phyloP scores from a whole-genome alignment of 1,139 yeast species.

The Lodderomyces margitis region DNA sequence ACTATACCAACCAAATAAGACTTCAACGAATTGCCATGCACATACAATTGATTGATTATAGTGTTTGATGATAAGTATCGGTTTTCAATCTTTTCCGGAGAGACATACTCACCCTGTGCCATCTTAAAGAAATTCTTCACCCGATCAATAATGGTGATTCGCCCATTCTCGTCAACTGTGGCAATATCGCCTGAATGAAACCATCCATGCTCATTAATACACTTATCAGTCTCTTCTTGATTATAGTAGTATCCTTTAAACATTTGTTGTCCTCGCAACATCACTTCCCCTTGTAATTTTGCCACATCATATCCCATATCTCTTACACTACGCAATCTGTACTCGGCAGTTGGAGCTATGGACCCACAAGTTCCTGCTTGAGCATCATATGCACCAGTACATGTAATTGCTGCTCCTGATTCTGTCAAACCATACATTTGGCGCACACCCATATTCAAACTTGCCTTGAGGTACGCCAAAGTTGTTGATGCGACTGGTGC shows the following conservation, averaged over 20 bases:
- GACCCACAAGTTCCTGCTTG: slow-evolving; percentile 38
- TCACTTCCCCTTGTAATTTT: slow-evolving; percentile 29
- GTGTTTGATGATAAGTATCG: slow-evolving; percentile 30
- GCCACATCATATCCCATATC: slow-evolving; percentile 28
- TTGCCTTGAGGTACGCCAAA: slow-evolving; percentile 31
- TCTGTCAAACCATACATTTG: slow-evolving; percentile 43
- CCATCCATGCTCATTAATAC: slow-evolving; percentile 29
- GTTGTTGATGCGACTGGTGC: slow-evolving; percentile 38
- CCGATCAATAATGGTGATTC: slow-evolving; percentile 34
- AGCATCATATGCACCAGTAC: slow-evolving; percentile 28
- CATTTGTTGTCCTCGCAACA: slow-evolving; percentile 33
- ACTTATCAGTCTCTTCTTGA: slow-evolving; percentile 23
- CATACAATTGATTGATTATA: slow-evolving; percentile 27
- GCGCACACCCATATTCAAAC: slow-evolving; percentile 31
- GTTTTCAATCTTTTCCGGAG: slow-evolving; percentile 38
- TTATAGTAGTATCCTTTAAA: slow-evolving; percentile 30
- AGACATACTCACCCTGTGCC: slow-evolving; percentile 38
- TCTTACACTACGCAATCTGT: slow-evolving; percentile 24
- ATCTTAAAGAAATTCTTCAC: slow-evolving; percentile 42
- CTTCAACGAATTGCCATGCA: slow-evolving; percentile 57
- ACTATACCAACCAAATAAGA: slow-evolving; percentile 57
- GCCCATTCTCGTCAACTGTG: slow-evolving; percentile 21
- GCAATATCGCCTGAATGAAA: slow-evolving; percentile 41
- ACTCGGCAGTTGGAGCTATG: slow-evolving; percentile 26
- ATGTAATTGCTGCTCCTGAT: slow-evolving; percentile 31